These are phyloP conservation scores for Lepidium campestre DNA, from an alignment of 441 rosid genomes.

Conservation along the genomic window DNA sequence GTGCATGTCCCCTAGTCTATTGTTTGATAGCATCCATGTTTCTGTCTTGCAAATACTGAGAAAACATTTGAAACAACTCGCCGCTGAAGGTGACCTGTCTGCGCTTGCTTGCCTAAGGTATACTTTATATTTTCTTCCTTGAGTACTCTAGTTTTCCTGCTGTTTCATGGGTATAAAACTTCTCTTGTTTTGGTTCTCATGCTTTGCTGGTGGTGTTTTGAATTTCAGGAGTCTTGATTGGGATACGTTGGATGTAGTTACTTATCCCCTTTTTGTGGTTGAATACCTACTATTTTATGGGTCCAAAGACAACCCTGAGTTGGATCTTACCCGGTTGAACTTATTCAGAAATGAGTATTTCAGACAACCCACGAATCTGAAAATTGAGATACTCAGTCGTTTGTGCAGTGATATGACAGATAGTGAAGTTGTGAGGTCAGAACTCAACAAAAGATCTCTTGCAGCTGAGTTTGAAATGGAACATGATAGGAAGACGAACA, in stretches of 20 bases:
- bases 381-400: conserved; percentile 53
- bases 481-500: conserved; percentile 44
- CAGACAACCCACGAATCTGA: conserved; percentile 45
- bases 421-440: conserved; percentile 64
- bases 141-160: conserved; percentile 2
- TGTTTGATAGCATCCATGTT: conserved; percentile 59
- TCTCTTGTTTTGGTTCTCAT: conserved; percentile 18
- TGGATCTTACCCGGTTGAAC: conserved; percentile 44
- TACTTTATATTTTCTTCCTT: conserved; percentile 15
- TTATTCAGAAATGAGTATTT: conserved; percentile 52
- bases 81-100: conserved; percentile 50
- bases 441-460: conserved; percentile 66
- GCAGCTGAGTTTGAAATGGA: conserved; percentile 64
- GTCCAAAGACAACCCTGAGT: conserved; percentile 33
- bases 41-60: conserved; percentile 52
- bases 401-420: conserved; percentile 61
- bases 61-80: conserved; percentile 52
- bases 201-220: conserved; percentile 20
- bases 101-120: conserved; percentile 71
- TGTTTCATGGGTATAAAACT: conserved; percentile 1
- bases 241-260: conserved; percentile 54
- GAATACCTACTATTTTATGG: conserved; percentile 55
- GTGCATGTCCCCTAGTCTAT: conserved; percentile 36
- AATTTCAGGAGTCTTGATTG: conserved; percentile 69
- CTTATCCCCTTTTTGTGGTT: conserved; percentile 61